These are phyloP conservation scores for Xylaria sp. DNA, from an alignment of 2,329 filamentous ascomycete genomes.

Conservation along the genomic window DNA sequence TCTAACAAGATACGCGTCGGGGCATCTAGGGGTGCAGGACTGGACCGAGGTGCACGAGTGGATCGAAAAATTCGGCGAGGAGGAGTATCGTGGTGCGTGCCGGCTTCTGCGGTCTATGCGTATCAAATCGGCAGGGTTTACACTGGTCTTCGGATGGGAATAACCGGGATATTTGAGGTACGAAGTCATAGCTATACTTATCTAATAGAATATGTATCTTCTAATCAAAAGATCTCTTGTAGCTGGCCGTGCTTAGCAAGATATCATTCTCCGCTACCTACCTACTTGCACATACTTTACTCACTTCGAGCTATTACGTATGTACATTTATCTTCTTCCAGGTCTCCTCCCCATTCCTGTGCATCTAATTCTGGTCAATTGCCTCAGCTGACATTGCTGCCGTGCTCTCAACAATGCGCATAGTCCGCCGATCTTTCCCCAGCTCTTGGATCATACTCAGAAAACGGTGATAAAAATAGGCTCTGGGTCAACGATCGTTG, in stretches of 20 bases:
- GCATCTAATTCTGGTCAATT: background rate
- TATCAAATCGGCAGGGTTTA: conserved; percentile 33
- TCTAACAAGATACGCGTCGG: conserved; percentile 29
- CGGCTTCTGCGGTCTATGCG: conserved; percentile 31
- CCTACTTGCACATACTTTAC: background rate
- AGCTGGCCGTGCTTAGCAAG: background rate
- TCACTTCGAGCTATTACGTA: too few species aligned
- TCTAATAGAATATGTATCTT: conserved; percentile 4
- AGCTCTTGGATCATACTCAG: background rate
- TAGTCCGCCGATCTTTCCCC: conserved; percentile 23
- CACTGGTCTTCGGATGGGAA: conserved; percentile 31
- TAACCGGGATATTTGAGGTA: background rate
- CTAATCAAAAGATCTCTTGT: background rate
- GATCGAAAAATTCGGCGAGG: conserved; percentile 26
- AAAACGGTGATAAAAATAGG: conserved; percentile 31
- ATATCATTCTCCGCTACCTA: background rate
- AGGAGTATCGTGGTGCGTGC: conserved; percentile 21
- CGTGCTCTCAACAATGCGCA: background rate
- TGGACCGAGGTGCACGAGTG: conserved; percentile 32
- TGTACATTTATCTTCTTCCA: background rate
- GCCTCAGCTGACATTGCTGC: background rate
- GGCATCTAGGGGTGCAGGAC: conserved; percentile 21
- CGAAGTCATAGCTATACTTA: background rate
- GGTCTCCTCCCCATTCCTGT: background rate
- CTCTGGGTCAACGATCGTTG: background rate